These are phyloP conservation scores for Elsinoe australis DNA, from an alignment of 2,329 filamentous ascomycete genomes.

Conservation along the genomic window DNA sequence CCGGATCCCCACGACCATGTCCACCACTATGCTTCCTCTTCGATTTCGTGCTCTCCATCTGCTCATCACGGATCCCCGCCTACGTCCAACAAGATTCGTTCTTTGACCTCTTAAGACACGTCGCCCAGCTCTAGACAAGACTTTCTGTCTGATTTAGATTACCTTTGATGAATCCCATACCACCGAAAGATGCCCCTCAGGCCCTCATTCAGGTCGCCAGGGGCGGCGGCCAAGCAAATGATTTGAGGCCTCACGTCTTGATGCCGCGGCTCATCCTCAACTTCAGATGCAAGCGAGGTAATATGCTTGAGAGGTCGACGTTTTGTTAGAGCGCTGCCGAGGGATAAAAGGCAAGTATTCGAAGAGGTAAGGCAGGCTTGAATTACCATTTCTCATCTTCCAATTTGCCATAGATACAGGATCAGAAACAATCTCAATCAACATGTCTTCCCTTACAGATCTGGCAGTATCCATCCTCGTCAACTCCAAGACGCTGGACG, in stretches of 20 bases:
- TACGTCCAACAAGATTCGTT: not conserved
- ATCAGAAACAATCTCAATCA: not conserved
- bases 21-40: conserved; percentile 3
- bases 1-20: conserved; percentile 11
- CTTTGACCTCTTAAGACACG: conserved; percentile 1
- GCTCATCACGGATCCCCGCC: conserved; percentile 10
- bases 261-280: conserved; percentile 7
- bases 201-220: not conserved
- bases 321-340: not conserved
- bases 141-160: conserved; percentile 9
- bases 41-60: not conserved
- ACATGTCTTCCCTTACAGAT: conserved; percentile 12
- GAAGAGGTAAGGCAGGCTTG: conserved; percentile 1
- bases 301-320: no score
- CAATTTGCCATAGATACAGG: not conserved
- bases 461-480: conserved; percentile 6
- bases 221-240: conserved; percentile 7
- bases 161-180: conserved; percentile 11
- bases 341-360: conserved; percentile 8
- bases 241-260: not conserved
- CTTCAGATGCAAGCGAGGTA: not conserved
- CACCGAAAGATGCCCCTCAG: conserved; percentile 2
- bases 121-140: conserved; percentile 4
- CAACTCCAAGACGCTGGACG: conserved; percentile 12
- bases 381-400: not conserved